These are phyloP conservation scores for Microascus cirrosus DNA, from an alignment of 2,329 filamentous ascomycete genomes.

Conservation along the genomic window DNA sequence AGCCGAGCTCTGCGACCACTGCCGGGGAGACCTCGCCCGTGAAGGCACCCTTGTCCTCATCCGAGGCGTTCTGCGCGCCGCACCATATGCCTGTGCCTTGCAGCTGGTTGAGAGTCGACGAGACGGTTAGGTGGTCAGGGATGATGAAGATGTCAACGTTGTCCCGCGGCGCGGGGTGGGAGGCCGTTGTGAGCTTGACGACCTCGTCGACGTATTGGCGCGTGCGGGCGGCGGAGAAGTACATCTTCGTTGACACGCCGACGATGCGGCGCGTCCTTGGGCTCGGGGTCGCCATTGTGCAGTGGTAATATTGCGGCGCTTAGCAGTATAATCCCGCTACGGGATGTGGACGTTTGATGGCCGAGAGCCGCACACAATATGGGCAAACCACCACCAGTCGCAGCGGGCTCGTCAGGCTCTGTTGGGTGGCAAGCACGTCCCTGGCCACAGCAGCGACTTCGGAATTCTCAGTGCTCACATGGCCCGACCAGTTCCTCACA, in stretches of 20 bases:
- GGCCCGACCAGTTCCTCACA: too few species aligned
- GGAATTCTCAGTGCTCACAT: too few species aligned
- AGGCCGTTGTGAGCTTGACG: conserved; percentile 30
- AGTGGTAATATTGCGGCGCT: neutral
- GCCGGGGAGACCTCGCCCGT: conserved; percentile 68
- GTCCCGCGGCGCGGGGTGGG: conserved; percentile 26
- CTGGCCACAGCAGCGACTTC: too few species aligned
- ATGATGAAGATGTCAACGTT: conserved; percentile 64
- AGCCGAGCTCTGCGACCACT: conserved; percentile 56
- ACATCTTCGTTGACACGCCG: conserved; percentile 69
- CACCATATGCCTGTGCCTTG: conserved; percentile 35
- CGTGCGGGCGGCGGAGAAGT: conserved; percentile 60
- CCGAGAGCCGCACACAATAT: too few species aligned
- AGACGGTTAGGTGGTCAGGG: conserved; percentile 63
- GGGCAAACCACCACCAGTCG: too few species aligned
- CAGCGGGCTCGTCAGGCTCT: too few species aligned
- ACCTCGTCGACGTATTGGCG: conserved; percentile 41
- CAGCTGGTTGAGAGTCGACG: conserved; percentile 37
- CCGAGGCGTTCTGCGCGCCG: conserved; percentile 68
- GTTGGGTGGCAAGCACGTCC: neutral
- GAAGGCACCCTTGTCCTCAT: conserved; percentile 59
- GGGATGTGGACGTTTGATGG: too few species aligned
- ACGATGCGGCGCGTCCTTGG: conserved; percentile 48
- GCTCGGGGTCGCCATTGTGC: conserved; percentile 13
- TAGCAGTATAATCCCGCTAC: neutral